Percentiles rank a stretch among this genome's conserved stretches.
Conservation (phyloP, 2,329 filamentous ascomycete species). For the Pyrenophora graminea region DNA sequence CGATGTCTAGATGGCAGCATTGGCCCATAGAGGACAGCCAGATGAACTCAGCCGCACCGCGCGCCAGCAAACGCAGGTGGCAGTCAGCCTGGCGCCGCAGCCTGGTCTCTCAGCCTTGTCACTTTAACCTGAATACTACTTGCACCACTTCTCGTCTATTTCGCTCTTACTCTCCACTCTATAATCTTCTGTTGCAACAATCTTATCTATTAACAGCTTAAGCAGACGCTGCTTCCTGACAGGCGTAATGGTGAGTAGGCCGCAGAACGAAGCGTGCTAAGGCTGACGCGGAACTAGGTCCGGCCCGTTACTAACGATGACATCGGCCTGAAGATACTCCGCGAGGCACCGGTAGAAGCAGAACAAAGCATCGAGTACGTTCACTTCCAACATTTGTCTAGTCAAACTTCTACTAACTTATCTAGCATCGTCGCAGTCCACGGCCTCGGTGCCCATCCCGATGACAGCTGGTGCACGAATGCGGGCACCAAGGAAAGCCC, state of each 20-base stretch:
- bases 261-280: no score
- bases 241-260: no score
- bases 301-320: constrained; percentile 24
- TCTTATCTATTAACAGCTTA: constrained; percentile 22
- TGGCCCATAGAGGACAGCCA: no score
- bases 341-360: constrained; percentile 20
- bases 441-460: constrained; percentile 34
- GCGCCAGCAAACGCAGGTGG: no score
- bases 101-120: no score
- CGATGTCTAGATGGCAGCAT: no score
- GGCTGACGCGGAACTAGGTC: constrained; percentile 11
- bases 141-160: background rate
- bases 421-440: constrained; percentile 35
- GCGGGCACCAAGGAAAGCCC: constrained; percentile 19
- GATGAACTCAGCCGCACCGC: no score
- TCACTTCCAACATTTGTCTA: background rate
- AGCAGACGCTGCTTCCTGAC: no score
- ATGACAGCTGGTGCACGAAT: constrained; percentile 38
- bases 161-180: background rate
- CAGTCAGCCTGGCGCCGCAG: no score
- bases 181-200: constrained; percentile 7
- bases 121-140: background rate
- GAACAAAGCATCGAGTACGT: constrained; percentile 21
- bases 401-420: background rate
- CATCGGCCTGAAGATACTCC: constrained; percentile 28